A percentile compares a stretch with the other conserved stretches of the same genome.
Conservation (phyloP, 352 stramenopile species). For the Globisporangium apiculatum region DNA sequence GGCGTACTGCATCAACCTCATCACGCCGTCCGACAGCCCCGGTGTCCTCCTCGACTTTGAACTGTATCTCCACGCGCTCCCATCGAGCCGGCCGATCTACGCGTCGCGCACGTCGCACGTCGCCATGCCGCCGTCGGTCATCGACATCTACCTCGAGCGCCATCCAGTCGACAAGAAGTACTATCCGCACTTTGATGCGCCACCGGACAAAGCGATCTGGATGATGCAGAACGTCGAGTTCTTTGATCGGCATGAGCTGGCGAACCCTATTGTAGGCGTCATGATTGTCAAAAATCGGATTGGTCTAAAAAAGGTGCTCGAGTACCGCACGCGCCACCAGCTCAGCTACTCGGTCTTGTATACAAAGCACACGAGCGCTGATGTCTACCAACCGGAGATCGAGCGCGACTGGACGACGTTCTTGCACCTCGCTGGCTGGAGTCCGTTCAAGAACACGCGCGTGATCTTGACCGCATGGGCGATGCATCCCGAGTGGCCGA, state of each 20-base stretch:
- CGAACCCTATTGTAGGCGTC: conserved; percentile 61
- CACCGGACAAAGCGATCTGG: conserved; percentile 70
- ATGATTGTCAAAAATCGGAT: conserved; percentile 83
- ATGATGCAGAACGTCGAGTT: conserved; percentile 86
- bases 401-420: conserved; percentile 72
- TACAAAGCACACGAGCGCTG: conserved; percentile 74
- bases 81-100: conserved; percentile 56
- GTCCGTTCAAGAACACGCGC: conserved; percentile 72
- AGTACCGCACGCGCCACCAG: conserved; percentile 68
- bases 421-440: conserved; percentile 60
- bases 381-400: conserved; percentile 49
- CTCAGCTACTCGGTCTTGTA: conserved; percentile 78
- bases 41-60: conserved; percentile 66
- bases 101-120: conserved; percentile 25
- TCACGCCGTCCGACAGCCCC: conserved; percentile 48
- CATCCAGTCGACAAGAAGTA: conserved; percentile 72
- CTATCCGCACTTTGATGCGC: conserved; percentile 43
- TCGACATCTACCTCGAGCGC: conserved; percentile 73
- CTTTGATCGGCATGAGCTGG: conserved; percentile 73
- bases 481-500: conserved; percentile 63
- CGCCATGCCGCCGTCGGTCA: conserved; percentile 59
- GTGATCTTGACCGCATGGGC: conserved; percentile 69
- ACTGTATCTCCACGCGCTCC: conserved; percentile 61
- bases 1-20: conserved; percentile 75
- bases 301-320: conserved; percentile 72